These are phyloP conservation scores for Leccinum pachyderme DNA, from an alignment of 1,284 basidiomycete genomes.

Conservation along the genomic window DNA sequence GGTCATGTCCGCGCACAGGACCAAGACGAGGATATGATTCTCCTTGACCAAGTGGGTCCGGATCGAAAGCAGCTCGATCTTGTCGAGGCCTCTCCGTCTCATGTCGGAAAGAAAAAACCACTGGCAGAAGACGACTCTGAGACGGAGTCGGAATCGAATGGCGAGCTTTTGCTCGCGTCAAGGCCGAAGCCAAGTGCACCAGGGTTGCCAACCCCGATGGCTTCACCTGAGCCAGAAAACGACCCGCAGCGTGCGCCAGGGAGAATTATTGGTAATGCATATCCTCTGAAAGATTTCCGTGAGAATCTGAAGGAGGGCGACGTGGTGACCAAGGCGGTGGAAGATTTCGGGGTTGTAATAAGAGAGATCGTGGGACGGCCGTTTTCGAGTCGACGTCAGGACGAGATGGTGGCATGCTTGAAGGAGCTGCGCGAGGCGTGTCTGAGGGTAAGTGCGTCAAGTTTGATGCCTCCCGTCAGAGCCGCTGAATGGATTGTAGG, in stretches of 20 bases:
- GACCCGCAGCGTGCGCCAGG: slow-evolving; percentile 48
- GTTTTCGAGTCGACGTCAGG: slow-evolving; percentile 62
- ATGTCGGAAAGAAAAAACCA: slow-evolving; percentile 30
- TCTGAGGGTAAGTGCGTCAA: slow-evolving; percentile 47
- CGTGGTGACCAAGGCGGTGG: slow-evolving; percentile 78
- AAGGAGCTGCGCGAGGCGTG: slow-evolving; percentile 61
- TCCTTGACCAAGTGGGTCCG: slow-evolving; percentile 53
- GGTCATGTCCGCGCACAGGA: slow-evolving; percentile 59
- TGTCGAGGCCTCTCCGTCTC: slow-evolving; percentile 4
- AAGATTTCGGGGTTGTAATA: slow-evolving; percentile 72
- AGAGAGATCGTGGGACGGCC: slow-evolving; percentile 67
- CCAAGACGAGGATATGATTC: slow-evolving; percentile 60
- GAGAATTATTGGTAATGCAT: slow-evolving; percentile 69
- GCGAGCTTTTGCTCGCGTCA: slow-evolving; percentile 31
- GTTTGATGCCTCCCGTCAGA: neutral
- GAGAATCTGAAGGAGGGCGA: slow-evolving; percentile 69
- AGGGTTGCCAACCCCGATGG: slow-evolving; percentile 47
- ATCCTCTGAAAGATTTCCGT: slow-evolving; percentile 75
- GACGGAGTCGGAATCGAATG: slow-evolving; percentile 43
- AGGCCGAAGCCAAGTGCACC: slow-evolving; percentile 16
- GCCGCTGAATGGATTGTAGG: slow-evolving; percentile 36
- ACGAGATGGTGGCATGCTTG: slow-evolving; percentile 76
- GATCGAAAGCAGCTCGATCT: slow-evolving; percentile 17
- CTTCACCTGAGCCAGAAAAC: slow-evolving; percentile 44
- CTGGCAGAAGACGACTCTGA: slow-evolving; percentile 38